phyloP scores from a whole-genome alignment of 768 basidiomycete species.

The Auriscalpium orientale region DNA sequence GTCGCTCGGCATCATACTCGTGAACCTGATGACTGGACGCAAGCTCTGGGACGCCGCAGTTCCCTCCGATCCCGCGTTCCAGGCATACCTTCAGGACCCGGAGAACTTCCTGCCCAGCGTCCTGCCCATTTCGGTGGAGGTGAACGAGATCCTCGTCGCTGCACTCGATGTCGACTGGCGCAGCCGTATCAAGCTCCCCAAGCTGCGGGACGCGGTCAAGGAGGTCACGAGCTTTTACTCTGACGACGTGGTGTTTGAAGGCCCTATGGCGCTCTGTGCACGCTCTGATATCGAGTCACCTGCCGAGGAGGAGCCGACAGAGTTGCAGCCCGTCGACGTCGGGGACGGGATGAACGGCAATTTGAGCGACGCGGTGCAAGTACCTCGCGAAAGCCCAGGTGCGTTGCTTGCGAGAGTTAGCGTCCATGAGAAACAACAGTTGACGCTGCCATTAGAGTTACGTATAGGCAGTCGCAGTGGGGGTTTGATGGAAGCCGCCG shows the following conservation, averaged over 20 bases:
- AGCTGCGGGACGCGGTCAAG: slow-evolving; percentile 51
- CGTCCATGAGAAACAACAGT: too few species aligned
- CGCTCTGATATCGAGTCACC: slow-evolving; percentile 47
- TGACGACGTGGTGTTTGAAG: slow-evolving; percentile 67
- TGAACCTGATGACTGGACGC: slow-evolving; percentile 90
- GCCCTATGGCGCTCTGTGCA: slow-evolving; percentile 68
- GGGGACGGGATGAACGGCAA: too few species aligned
- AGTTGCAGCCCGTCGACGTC: too few species aligned
- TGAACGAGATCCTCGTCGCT: slow-evolving; percentile 26
- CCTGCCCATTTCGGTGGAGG: slow-evolving; percentile 30
- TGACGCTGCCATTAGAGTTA: too few species aligned
- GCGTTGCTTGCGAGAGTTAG: too few species aligned
- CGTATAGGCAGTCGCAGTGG: too few species aligned
- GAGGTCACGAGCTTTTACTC: slow-evolving; percentile 61
- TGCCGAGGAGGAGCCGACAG: slow-evolving; percentile 6
- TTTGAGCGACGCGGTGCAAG: too few species aligned
- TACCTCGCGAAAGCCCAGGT: too few species aligned
- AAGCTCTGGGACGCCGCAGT: slow-evolving; percentile 95
- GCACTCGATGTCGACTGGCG: slow-evolving; percentile 29
- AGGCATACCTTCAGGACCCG: slow-evolving; percentile 75
- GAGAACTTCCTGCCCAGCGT: slow-evolving; percentile 60
- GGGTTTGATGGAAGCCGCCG: too few species aligned
- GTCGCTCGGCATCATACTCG: slow-evolving; percentile 92
- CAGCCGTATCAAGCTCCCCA: slow-evolving; percentile 26
- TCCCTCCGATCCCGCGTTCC: slow-evolving; percentile 77